Evolutionary conservation across 2,329 filamentous ascomycete genomes (phyloP).

Genomic region (Cladobotryum protrusum): DNA sequence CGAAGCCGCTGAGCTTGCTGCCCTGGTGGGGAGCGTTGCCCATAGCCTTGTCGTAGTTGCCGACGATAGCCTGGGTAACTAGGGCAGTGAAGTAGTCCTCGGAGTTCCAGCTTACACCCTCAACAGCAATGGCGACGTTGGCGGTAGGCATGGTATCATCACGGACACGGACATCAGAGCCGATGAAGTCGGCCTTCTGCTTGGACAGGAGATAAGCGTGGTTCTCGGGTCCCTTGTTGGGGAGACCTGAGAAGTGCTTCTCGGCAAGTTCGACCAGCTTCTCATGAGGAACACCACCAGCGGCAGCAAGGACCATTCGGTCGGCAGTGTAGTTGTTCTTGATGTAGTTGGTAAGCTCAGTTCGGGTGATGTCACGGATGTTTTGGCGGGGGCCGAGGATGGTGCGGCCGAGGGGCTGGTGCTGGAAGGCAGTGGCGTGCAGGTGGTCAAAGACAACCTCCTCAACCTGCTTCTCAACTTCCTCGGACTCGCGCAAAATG

Average conservation of each 20-base stretch:
- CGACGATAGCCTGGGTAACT: slow-evolving; percentile 96
- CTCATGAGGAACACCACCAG: slow-evolving; percentile 88
- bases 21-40: slow-evolving; percentile 95
- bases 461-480: slow-evolving; percentile 99
- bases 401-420: slow-evolving; percentile 91
- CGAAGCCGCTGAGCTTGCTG: slow-evolving; percentile 93
- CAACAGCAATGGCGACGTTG: slow-evolving; percentile 96
- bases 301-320: slow-evolving; percentile 96
- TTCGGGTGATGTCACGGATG: slow-evolving; percentile 90
- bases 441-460: slow-evolving; percentile 99
- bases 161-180: slow-evolving; percentile 90
- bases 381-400: slow-evolving; percentile 98
- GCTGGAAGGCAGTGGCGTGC: slow-evolving; percentile 95
- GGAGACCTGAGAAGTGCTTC: slow-evolving; percentile 83
- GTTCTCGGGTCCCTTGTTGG: slow-evolving; percentile 67
- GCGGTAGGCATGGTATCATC: slow-evolving; percentile 95
- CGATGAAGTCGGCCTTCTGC: slow-evolving; percentile 88
- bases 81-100: slow-evolving; percentile 98
- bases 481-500: slow-evolving; percentile 96
- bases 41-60: slow-evolving; percentile 99
- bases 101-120: slow-evolving; percentile 99
- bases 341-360: slow-evolving; percentile 92
- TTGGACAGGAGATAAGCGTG: slow-evolving; percentile 73
- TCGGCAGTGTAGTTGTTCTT: slow-evolving; percentile 99
- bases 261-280: slow-evolving; percentile 93